phyloP scores from a whole-genome alignment of 2,329 filamentous ascomycete species.

The Simplicillium sp. region DNA sequence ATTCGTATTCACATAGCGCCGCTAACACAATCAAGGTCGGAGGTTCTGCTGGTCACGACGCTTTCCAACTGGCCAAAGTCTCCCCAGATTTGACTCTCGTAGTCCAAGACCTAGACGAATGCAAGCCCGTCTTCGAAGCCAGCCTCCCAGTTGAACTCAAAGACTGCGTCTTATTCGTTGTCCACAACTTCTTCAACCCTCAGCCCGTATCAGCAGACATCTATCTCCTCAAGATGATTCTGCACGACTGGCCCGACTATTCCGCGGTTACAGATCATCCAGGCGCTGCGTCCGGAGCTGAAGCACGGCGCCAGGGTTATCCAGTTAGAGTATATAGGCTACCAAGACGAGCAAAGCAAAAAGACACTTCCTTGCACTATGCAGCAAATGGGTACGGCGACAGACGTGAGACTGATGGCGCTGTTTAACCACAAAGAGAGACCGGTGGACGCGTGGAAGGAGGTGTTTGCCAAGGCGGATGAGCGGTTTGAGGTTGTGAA shows the following conservation, averaged over 20 bases:
- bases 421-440: conserved; percentile 39
- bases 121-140: conserved; percentile 22
- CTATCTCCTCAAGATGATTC: conserved; percentile 43
- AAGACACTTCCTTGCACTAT: conserved; percentile 23
- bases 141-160: conserved; percentile 22
- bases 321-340: conserved; percentile 27
- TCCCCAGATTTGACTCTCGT: conserved; percentile 30
- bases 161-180: conserved; percentile 22
- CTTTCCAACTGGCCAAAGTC: conserved; percentile 27
- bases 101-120: conserved; percentile 34
- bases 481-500: conserved; percentile 30
- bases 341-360: conserved; percentile 14
- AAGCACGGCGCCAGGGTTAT: conserved; percentile 30
- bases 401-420: conserved; percentile 40
- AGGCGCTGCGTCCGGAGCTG: conserved; percentile 31
- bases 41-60: conserved; percentile 30
- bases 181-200: conserved; percentile 28
- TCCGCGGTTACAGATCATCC: conserved; percentile 29
- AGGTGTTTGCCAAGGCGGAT: conserved; percentile 33
- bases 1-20: background rate
- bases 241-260: conserved; percentile 46
- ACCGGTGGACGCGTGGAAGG: conserved; percentile 32
- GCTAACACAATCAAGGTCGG: conserved; percentile 22
- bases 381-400: conserved; percentile 27
- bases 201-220: conserved; percentile 32